A percentile compares a stretch with the other conserved stretches of the same genome.
These are phyloP conservation scores for Streptanthus diversifolius DNA, from an alignment of 345 rosid species.

Conservation along the genomic window DNA sequence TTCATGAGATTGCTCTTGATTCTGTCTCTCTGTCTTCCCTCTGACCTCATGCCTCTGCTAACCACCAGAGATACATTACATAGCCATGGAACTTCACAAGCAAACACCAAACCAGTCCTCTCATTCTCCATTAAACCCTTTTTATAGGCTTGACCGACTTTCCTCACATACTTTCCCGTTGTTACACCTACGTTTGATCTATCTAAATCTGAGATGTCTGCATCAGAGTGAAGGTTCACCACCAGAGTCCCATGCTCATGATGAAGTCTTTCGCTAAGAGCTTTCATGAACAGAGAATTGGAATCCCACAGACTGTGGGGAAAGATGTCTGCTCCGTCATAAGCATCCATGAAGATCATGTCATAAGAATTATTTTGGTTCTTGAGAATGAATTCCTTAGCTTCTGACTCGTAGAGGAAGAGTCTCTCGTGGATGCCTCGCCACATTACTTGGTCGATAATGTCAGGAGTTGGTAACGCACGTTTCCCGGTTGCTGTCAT, in stretches of 20 bases:
- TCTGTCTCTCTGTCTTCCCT: constrained; percentile 34
- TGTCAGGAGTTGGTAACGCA: constrained; percentile 40
- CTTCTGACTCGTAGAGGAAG: constrained; percentile 67
- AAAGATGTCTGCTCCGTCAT: constrained; percentile 88
- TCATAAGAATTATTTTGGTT: constrained; percentile 46
- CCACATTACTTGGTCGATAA: constrained; percentile 65
- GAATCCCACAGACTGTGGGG: constrained; percentile 81
- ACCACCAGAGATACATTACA: constrained; percentile 69
- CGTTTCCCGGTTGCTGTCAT: constrained; percentile 47
- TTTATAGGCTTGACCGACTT: constrained; percentile 59
- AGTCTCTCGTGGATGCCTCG: constrained; percentile 83
- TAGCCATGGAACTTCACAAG: constrained; percentile 72
- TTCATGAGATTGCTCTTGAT: constrained; percentile 42
- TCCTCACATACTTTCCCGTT: constrained; percentile 53
- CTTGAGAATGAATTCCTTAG: constrained; percentile 58
- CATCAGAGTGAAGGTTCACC: constrained; percentile 83
- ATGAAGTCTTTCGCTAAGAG: constrained; percentile 54
- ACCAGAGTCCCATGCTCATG: constrained; percentile 74
- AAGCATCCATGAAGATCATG: constrained; percentile 83
- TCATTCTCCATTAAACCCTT: constrained; percentile 42
- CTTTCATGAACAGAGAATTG: constrained; percentile 56
- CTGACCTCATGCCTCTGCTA: constrained; percentile 47
- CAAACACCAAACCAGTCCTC: constrained; percentile 45
- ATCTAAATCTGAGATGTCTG: constrained; percentile 30
- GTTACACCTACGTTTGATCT: constrained; percentile 33